These are phyloP conservation scores for Melastoma malabathricum DNA, from an alignment of 345 rosid species.

Conservation along the genomic window DNA sequence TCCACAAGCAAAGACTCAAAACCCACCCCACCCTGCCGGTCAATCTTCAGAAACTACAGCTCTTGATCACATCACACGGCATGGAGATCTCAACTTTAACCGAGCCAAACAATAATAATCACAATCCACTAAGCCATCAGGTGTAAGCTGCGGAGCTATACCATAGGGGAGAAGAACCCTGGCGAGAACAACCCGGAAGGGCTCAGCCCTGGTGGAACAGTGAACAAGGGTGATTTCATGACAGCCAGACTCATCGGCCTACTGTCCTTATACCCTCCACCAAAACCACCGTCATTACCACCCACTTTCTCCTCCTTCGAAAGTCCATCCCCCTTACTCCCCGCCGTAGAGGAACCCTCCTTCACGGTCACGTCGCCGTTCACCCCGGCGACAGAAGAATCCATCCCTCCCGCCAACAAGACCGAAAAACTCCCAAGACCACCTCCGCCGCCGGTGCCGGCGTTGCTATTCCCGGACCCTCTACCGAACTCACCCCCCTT, in stretches of 20 bases:
- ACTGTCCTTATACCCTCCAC: conserved; percentile 34
- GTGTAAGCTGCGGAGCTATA: neutral
- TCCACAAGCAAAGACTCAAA: too few relatives aligned
- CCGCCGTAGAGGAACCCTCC: too few relatives aligned
- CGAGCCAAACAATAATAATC: neutral
- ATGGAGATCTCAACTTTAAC: neutral
- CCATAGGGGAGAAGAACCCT: conserved; percentile 56
- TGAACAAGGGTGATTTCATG: conserved; percentile 43
- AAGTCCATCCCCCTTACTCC: too few relatives aligned
- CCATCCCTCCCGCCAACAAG: too few relatives aligned
- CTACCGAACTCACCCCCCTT: conserved; percentile 20
- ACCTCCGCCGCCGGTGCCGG: conserved; percentile 16
- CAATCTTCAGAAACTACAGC: too few relatives aligned
- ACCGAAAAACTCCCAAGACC: conserved; percentile 7
- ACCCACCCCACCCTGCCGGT: too few relatives aligned
- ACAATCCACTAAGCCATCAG: neutral
- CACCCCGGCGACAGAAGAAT: too few relatives aligned
- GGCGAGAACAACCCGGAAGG: conserved; percentile 91
- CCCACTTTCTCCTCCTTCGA: too few relatives aligned
- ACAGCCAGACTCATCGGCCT: conserved; percentile 36
- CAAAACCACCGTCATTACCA: too few relatives aligned
- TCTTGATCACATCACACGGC: too few relatives aligned
- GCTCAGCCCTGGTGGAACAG: conserved; percentile 80
- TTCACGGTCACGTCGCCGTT: too few relatives aligned
- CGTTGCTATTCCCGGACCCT: neutral